Conservation (phyloP, 2,329 filamentous ascomycete species). For the Zarea fungicola region DNA sequence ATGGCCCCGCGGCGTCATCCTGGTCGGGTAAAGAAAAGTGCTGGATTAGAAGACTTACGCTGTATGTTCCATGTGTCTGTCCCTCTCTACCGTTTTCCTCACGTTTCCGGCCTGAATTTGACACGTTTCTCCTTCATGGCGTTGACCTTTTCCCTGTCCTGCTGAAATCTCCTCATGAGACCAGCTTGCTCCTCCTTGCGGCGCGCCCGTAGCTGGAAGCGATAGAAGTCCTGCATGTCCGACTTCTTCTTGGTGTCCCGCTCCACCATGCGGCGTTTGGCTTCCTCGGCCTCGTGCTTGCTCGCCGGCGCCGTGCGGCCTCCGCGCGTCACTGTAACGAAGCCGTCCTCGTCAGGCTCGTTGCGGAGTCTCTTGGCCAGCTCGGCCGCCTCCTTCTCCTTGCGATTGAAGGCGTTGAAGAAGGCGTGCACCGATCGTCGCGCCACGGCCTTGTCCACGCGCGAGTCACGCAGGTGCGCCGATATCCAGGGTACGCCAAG, state of each 20-base stretch:
- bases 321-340: slow-evolving; percentile 83
- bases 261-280: slow-evolving; percentile 54
- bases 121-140: slow-evolving; percentile 65
- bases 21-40: slow-evolving; percentile 17
- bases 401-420: slow-evolving; percentile 75
- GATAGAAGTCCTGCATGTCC: slow-evolving; percentile 70
- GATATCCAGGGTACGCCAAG: slow-evolving; percentile 57
- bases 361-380: slow-evolving; percentile 62
- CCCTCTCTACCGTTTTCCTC: slow-evolving; percentile 16
- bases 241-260: slow-evolving; percentile 57
- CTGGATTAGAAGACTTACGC: not conserved
- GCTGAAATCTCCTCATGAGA: slow-evolving; percentile 66
- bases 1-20: slow-evolving; percentile 54
- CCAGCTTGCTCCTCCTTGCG: slow-evolving; percentile 68
- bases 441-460: slow-evolving; percentile 62
- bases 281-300: slow-evolving; percentile 63
- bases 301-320: slow-evolving; percentile 69
- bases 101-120: slow-evolving; percentile 51
- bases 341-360: slow-evolving; percentile 90
- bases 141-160: slow-evolving; percentile 66
- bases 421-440: slow-evolving; percentile 75
- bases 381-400: slow-evolving; percentile 58
- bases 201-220: slow-evolving; percentile 76
- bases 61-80: not conserved
- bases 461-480: slow-evolving; percentile 64